Base-by-base conservation (phyloP, 306 rosid species). In the Vigna radiata region DNA sequence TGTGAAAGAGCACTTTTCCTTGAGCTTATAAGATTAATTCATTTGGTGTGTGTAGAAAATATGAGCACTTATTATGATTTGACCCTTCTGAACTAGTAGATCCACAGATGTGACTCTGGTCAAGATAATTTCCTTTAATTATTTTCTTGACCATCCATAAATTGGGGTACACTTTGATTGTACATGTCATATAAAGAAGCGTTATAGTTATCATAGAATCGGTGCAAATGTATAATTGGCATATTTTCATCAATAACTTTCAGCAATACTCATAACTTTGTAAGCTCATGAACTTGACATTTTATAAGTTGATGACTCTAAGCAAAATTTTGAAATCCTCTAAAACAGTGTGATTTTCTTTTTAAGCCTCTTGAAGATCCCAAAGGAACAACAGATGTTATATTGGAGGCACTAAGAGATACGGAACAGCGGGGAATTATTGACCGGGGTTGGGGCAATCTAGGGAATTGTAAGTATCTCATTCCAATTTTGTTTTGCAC, bases 371-470 rank as follows among this genome's bases (percentile, higher is more conserved):
- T 95, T 39, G 97, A 87, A 18, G 97, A 95, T 84, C 85, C 99
- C 66, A 74, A 83, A 79, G 78, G 78, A 77, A 95, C 92, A 25
- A 88, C 96, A 0, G 79, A 81, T 67, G 83, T 88, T 70, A 88
- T 95, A 87, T 79, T 95, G 89, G 94, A 92, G 80, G 99, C 94
- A 11, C 81, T 95, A 70, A 87, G 89, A 84, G 86, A 79, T 55
- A 92, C 99, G 16, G 89, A 86, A 61, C 97, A 92, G 69, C 85
- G 99, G 49, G 99, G 97, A 82, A 88, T 92, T 76, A 86, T 95
- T 73, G 97, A 92, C 74, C 90, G 90, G 47, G 98, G 98, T 68
- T 95, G 96, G 97, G 99, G 99, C 39, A 90, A 88, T 87, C 93
- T 95, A 0, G 99, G 99, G 72, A 82, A 81, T 84, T 16, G 99